phyloP scores from a whole-genome alignment of 148 eudicot species.

The Cornus kousa region DNA sequence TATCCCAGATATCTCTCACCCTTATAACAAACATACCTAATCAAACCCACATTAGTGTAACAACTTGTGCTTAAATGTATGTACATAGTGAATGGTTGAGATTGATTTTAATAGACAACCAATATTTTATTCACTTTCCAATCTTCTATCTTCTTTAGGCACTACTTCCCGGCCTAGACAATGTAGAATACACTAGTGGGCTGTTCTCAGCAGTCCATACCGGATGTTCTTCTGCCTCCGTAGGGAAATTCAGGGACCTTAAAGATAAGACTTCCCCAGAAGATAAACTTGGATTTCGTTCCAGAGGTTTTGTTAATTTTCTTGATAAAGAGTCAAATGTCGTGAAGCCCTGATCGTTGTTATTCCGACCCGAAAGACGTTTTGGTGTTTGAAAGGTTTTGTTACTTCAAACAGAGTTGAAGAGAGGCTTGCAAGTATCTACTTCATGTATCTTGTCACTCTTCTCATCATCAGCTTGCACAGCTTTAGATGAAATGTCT shows the following conservation, averaged over 20 bases:
- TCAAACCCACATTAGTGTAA: too few relatives aligned
- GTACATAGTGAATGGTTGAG: too few relatives aligned
- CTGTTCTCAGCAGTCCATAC: constrained; percentile 37
- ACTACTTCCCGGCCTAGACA: constrained; percentile 53
- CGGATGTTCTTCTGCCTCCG: constrained; percentile 27
- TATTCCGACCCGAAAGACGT: constrained; percentile 33
- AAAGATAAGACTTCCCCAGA: constrained; percentile 45
- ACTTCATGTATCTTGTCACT: constrained; percentile 83
- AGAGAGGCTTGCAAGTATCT: constrained; percentile 77
- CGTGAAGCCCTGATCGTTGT: constrained; percentile 35
- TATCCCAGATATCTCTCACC: too few relatives aligned
- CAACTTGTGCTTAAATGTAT: too few relatives aligned
- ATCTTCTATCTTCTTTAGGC: neutral
- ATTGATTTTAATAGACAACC: too few relatives aligned
- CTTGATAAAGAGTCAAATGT: constrained; percentile 41
- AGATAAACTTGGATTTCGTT: constrained; percentile 42
- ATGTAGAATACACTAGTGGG: constrained; percentile 39
- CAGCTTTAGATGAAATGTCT: constrained; percentile 23
- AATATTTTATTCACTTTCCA: too few relatives aligned
- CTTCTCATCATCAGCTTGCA: constrained; percentile 45
- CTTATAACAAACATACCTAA: too few relatives aligned
- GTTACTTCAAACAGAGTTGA: constrained; percentile 25
- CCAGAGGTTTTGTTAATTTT: constrained; percentile 36
- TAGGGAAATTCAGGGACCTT: constrained; percentile 43
- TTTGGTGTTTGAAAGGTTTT: constrained; percentile 28